Conservation (phyloP, 2,329 filamentous ascomycete genomes). For the Sporothrix phasma region DNA sequence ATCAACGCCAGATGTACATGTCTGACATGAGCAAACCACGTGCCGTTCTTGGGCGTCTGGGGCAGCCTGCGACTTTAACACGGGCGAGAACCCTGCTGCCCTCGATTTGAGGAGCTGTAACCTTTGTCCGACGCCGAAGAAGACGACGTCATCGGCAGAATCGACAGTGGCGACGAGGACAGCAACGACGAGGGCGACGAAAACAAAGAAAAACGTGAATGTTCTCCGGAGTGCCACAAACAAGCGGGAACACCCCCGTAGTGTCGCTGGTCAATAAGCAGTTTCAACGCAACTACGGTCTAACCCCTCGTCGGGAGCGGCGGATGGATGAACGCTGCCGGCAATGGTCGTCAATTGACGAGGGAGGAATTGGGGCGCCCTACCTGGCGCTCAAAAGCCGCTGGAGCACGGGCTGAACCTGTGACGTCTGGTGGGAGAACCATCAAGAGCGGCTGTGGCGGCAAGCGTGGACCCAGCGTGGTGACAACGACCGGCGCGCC, state of each 20-base stretch:
- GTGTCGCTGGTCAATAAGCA: constrained; percentile 34
- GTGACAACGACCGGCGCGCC: constrained; percentile 27
- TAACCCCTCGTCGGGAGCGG: constrained; percentile 24
- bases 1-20: constrained; percentile 29
- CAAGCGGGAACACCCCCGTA: too few relatives aligned
- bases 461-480: constrained; percentile 18
- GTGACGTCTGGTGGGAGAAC: constrained; percentile 27
- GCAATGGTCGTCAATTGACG: constrained; percentile 27
- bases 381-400: constrained; percentile 37
- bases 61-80: constrained; percentile 48
- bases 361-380: constrained; percentile 33
- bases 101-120: constrained; percentile 33
- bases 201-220: too few relatives aligned
- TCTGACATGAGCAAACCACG: constrained; percentile 38
- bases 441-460: constrained; percentile 21
- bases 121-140: constrained; percentile 36
- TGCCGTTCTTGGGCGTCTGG: constrained; percentile 50
- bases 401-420: constrained; percentile 31
- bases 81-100: constrained; percentile 34
- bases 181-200: not conserved
- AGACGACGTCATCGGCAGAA: not conserved
- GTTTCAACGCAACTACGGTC: constrained; percentile 28
- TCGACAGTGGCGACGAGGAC: not conserved
- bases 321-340: constrained; percentile 21
- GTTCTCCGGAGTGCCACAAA: too few relatives aligned